Evolutionary conservation across 805 yeast genomes (phyloP).

Genomic region (Teunomyces lycoperdinae): DNA sequence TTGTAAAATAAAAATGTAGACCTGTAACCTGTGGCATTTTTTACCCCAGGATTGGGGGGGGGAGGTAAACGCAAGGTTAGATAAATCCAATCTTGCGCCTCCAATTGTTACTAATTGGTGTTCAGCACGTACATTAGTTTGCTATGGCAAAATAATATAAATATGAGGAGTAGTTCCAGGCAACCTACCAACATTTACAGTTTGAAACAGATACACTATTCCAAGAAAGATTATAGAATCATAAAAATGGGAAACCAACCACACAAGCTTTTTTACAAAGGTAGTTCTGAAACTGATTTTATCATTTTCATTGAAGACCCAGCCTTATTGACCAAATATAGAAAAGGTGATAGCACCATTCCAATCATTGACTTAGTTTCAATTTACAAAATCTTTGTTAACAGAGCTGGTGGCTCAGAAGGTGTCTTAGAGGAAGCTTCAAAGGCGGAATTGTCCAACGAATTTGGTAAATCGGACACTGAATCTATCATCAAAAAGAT

Average conservation of each 20-base stretch:
- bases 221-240: not conserved
- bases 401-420: conserved; percentile 63
- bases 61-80: not conserved
- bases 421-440: conserved; percentile 76
- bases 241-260: conserved; percentile 8
- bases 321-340: conserved; percentile 47
- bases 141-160: not conserved
- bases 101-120: not conserved
- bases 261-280: conserved; percentile 63
- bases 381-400: conserved; percentile 61
- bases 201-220: not conserved
- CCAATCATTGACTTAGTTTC: conserved; percentile 65
- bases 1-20: too few relatives aligned
- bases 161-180: not conserved
- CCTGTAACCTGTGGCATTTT: too few relatives aligned
- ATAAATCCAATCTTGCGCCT: not conserved
- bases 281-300: conserved; percentile 61
- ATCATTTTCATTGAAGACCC: conserved; percentile 59
- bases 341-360: conserved; percentile 48
- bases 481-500: conserved; percentile 63
- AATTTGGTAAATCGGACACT: conserved; percentile 58
- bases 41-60: not conserved
- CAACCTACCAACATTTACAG: not conserved
- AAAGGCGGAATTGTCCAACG: conserved; percentile 56
- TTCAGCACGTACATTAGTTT: not conserved